Percentiles rank a stretch among this genome's conserved stretches.
These are phyloP conservation scores for Kwoniella dejecticola DNA, from an alignment of 768 basidiomycete genomes.

Conservation along the genomic window DNA sequence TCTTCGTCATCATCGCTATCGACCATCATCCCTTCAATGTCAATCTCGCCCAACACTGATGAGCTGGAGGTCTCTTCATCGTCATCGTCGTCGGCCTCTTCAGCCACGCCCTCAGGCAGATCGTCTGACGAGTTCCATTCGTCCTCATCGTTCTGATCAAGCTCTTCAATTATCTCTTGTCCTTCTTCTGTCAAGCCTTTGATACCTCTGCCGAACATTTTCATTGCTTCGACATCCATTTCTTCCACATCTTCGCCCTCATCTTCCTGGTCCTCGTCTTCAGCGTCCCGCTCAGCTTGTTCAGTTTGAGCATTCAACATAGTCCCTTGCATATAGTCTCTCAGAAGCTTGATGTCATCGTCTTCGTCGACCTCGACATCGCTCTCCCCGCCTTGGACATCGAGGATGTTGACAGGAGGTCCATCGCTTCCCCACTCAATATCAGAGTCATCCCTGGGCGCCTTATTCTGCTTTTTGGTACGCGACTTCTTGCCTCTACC, in stretches of 20 bases:
- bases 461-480: conserved; percentile 15
- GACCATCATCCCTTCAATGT: conserved; percentile 16
- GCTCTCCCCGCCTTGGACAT: conserved; percentile 17
- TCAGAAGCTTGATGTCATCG: conserved; percentile 37
- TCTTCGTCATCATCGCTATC: conserved; percentile 51
- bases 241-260: conserved; percentile 25
- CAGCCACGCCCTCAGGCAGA: neutral
- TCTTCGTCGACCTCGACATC: conserved; percentile 7
- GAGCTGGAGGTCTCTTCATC: conserved; percentile 16
- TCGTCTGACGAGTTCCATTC: neutral
- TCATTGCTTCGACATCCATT: conserved; percentile 20
- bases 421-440: conserved; percentile 56
- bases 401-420: conserved; percentile 33
- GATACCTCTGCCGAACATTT: conserved; percentile 23
- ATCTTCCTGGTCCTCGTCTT: conserved; percentile 52
- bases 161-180: conserved; percentile 15
- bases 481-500: conserved; percentile 20
- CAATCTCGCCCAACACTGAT: conserved; percentile 14
- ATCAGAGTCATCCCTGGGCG: conserved; percentile 45
- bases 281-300: conserved; percentile 13
- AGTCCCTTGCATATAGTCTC: conserved; percentile 47
- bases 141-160: conserved; percentile 16
- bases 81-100: conserved; percentile 6
- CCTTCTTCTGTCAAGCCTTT: conserved; percentile 17
- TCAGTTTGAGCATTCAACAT: conserved; percentile 30